A percentile compares a stretch with the other conserved stretches of the same genome.
Evolutionary conservation across 2,329 filamentous ascomycete species (phyloP).

Genomic region (Diaporthe caulivora): DNA sequence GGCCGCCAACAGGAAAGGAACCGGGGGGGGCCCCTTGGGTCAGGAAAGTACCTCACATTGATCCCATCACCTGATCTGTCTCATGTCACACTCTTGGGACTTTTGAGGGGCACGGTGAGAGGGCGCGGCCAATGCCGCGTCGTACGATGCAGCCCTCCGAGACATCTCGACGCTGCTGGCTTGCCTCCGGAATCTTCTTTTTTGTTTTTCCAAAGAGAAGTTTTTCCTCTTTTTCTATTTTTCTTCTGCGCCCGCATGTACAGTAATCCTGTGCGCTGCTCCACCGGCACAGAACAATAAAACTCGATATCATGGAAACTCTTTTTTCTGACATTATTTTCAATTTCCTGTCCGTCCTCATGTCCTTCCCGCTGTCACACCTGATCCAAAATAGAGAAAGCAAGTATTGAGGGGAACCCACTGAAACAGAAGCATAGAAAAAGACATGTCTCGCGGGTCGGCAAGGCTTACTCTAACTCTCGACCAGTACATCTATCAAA

Average conservation of each 20-base stretch:
- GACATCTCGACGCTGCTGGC: neutral
- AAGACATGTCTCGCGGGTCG: slow-evolving; percentile 20
- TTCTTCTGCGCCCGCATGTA: neutral
- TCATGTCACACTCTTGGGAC: slow-evolving; percentile 4
- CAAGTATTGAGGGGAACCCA: neutral
- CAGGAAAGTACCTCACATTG: slow-evolving; percentile 21
- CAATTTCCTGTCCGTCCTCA: neutral
- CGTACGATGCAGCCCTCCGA: slow-evolving; percentile 21
- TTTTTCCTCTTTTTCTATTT: neutral
- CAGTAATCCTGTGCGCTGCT: neutral
- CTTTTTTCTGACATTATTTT: neutral
- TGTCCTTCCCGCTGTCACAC: too few relatives aligned
- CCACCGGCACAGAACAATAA: too few relatives aligned
- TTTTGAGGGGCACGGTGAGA: neutral
- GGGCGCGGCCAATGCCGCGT: slow-evolving; percentile 23
- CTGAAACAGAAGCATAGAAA: neutral
- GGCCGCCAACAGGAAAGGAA: slow-evolving; percentile 7
- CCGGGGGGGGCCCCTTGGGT: neutral
- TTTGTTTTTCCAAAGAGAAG: neutral
- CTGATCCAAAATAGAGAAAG: neutral
- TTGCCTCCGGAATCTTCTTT: slow-evolving; percentile 13
- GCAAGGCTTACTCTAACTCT: slow-evolving; percentile 22
- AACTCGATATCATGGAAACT: neutral
- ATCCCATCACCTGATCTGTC: slow-evolving; percentile 29
- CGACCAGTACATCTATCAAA: neutral